Percentiles rank a stretch among this genome's conserved stretches.
Conservation (phyloP, 352 stramenopile genomes). For the Globisporangium solare region DNA sequence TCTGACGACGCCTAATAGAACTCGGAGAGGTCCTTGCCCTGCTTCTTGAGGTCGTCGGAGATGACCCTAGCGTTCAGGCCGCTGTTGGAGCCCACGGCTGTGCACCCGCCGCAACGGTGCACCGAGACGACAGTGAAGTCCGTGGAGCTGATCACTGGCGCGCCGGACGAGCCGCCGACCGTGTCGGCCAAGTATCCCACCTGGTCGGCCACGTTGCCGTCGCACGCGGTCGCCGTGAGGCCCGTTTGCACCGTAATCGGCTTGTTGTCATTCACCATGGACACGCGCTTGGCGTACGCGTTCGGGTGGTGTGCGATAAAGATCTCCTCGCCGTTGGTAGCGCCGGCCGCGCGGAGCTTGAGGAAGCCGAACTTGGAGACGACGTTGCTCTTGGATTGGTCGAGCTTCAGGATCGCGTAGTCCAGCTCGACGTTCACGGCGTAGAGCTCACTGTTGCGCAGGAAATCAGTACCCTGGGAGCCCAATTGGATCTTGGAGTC, state of each 20-base stretch:
- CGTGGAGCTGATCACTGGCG: conserved; percentile 19
- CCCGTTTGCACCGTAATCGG: conserved; percentile 12
- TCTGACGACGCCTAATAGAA: conserved; percentile 11
- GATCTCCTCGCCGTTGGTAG: conserved; percentile 14
- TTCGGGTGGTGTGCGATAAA: conserved; percentile 25
- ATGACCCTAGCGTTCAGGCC: conserved; percentile 16
- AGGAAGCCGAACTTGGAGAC: conserved; percentile 18
- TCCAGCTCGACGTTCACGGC: conserved; percentile 18
- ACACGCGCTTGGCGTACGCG: conserved; percentile 19
- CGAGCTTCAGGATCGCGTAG: conserved; percentile 27
- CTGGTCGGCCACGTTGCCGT: conserved; percentile 13
- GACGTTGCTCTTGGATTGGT: conserved; percentile 11
- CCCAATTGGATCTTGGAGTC: conserved; percentile 20
- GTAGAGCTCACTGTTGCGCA: conserved; percentile 18
- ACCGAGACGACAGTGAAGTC: conserved; percentile 10
- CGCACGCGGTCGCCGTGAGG: conserved; percentile 6
- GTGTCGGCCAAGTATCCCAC: conserved; percentile 24
- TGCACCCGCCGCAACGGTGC: conserved; percentile 14
- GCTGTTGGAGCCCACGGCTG: conserved; percentile 12
- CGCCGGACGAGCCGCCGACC: conserved; percentile 13
- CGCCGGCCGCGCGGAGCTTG: conserved; percentile 10
- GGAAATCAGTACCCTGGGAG: conserved; percentile 16
- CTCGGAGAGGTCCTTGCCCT: conserved; percentile 12
- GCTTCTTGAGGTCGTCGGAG: conserved; percentile 9
- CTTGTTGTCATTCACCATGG: conserved; percentile 4